Base-by-base conservation (phyloP, 1,284 basidiomycete genomes). In the Ceratobasidium papillatum region DNA sequence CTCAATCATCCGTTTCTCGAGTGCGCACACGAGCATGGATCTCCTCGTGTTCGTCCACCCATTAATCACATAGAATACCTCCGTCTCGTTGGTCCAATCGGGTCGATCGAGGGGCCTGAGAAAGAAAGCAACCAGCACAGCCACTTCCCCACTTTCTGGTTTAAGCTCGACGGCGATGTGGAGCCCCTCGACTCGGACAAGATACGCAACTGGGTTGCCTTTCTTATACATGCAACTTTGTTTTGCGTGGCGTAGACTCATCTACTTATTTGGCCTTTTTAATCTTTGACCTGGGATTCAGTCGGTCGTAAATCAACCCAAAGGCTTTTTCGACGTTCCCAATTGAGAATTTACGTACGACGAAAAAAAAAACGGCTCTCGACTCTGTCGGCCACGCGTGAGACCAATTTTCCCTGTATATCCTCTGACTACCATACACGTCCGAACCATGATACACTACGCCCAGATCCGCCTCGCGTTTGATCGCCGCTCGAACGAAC, bases 401-500 rank as follows among this genome's bases (percentile, higher is more conserved):
- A 14, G 59, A 61, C 59, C 38, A 27, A 61, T 61, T 25, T 19
- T 61, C 25, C 25, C 17, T 7, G 17, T 17, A 58, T n/a, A 9
- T 36, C 59, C 38, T 41, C 22, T 8, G 14, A 12, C 32, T 27
- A 54, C 52, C 59, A 61, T 61, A 61, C 59, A 22, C 59, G 59
- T 61, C 17, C 59, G 59, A 61, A 41, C 22, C 59, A 11, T 61
- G 59, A 61, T 61, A 61, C 59, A 27, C 59, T 61, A 12, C 32
- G 38, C 8, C 59, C n/a, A 61, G 59, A 61, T 61, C 59, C 59
- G 36, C 59, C 59, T 61, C 59, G 59, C 59, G 59, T 61, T 61
- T 61, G 59, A 61, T 61, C 59, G 59, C 59, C 59, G 59, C 38
- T 61, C 38, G 36, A 61, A 38, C 38, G 59, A 61, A 61, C 59